phyloP scores from a whole-genome alignment of 768 basidiomycete genomes.

The Pisolithus marmoratus region DNA sequence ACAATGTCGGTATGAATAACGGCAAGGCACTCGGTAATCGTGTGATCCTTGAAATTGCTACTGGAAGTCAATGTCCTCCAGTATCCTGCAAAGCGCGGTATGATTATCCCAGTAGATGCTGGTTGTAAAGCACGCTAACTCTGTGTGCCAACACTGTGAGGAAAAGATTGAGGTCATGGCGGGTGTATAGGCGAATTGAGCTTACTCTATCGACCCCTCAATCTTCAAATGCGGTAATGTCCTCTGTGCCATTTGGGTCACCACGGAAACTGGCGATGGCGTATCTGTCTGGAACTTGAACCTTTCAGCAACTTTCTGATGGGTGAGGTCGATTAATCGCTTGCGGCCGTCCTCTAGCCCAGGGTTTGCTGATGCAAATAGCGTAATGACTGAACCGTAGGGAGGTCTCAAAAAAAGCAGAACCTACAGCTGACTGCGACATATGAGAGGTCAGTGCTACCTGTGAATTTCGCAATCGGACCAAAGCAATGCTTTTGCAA shows the following conservation, averaged over 20 bases:
- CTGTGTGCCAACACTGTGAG: neutral
- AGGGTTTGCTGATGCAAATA: neutral
- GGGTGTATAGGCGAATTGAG: neutral
- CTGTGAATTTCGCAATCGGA: neutral
- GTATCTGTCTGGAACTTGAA: neutral
- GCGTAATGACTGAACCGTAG: neutral
- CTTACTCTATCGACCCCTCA: conserved; percentile 1
- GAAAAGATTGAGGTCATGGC: neutral
- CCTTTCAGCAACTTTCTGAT: neutral
- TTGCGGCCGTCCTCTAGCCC: neutral
- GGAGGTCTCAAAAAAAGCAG: no score
- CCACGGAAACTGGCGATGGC: neutral
- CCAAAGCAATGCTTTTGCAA: neutral
- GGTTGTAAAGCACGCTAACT: neutral
- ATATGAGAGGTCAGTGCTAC: neutral
- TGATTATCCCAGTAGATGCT: neutral
- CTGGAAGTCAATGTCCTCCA: conserved; percentile 12
- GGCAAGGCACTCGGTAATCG: conserved; percentile 7
- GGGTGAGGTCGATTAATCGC: neutral
- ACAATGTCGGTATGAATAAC: conserved; percentile 16
- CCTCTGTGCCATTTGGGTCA: conserved; percentile 1
- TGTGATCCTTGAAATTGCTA: conserved; percentile 4
- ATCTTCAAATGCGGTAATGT: neutral
- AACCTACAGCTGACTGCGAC: neutral
- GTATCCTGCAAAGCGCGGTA: conserved; percentile 8